These are phyloP conservation scores for Neurospora sp. DNA, from an alignment of 495 filamentous ascomycete genomes.

Conservation along the genomic window DNA sequence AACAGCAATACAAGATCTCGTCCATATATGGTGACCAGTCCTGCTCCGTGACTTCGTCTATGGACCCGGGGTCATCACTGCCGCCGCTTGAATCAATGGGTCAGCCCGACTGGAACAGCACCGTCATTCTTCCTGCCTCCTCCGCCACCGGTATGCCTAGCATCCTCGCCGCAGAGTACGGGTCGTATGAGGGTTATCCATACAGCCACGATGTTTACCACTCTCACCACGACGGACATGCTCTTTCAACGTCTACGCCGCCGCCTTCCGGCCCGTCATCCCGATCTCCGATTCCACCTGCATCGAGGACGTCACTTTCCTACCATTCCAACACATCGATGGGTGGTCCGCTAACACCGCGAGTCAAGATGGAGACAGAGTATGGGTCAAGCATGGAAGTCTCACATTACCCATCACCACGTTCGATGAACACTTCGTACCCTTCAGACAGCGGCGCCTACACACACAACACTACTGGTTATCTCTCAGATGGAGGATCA, in stretches of 20 bases:
- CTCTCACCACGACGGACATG: slow-evolving; percentile 31
- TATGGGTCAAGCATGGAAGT: slow-evolving; percentile 30
- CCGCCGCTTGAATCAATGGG: slow-evolving; percentile 35
- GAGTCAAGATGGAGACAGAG: slow-evolving; percentile 45
- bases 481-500: slow-evolving; percentile 38
- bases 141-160: slow-evolving; percentile 33
- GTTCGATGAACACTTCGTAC: slow-evolving; percentile 32
- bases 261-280: slow-evolving; percentile 31
- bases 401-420: slow-evolving; percentile 40
- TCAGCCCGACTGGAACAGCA: slow-evolving; percentile 31
- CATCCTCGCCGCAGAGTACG: slow-evolving; percentile 43
- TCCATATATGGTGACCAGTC: slow-evolving; percentile 34
- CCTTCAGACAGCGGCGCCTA: slow-evolving; percentile 29
- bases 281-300: slow-evolving; percentile 29
- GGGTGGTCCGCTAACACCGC: slow-evolving; percentile 26
- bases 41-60: slow-evolving; percentile 26
- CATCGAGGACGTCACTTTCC: slow-evolving; percentile 23
- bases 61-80: slow-evolving; percentile 32
- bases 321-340: slow-evolving; percentile 29
- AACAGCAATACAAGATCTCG: slow-evolving; percentile 37
- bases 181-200: slow-evolving; percentile 38
- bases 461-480: slow-evolving; percentile 30
- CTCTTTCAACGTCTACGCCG: slow-evolving; percentile 31
- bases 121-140: slow-evolving; percentile 29
- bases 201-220: slow-evolving; percentile 42